Evolutionary conservation across 768 basidiomycete genomes (phyloP).

Genomic region (Megacollybia marginata): DNA sequence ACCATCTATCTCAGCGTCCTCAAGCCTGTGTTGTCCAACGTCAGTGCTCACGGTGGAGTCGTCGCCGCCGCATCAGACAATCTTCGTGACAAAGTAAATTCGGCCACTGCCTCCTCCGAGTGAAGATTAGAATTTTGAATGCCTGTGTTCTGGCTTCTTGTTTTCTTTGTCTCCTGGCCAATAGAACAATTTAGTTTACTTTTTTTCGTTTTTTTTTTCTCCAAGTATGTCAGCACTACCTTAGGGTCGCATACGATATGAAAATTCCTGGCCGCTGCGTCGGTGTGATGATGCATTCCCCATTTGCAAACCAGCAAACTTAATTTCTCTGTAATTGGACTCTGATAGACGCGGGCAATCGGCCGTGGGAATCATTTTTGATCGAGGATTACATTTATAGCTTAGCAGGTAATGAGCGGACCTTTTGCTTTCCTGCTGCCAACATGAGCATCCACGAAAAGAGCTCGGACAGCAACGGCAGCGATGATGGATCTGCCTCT

Average conservation of each 20-base stretch:
- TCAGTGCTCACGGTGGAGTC: slow-evolving; percentile 13
- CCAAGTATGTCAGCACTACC: too few relatives aligned
- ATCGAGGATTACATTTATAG: background rate
- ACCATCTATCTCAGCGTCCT: slow-evolving; percentile 67
- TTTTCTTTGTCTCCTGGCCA: background rate
- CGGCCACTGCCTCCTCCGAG: background rate
- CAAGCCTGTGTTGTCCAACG: slow-evolving; percentile 72
- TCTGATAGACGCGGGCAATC: too few relatives aligned
- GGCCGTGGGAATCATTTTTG: too few relatives aligned
- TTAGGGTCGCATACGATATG: too few relatives aligned
- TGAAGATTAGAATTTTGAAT: background rate
- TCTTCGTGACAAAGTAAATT: background rate
- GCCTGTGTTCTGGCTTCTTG: background rate
- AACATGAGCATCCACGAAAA: slow-evolving; percentile 2
- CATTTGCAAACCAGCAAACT: too few relatives aligned
- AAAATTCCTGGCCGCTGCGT: too few relatives aligned
- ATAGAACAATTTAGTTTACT: background rate
- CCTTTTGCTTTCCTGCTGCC: background rate
- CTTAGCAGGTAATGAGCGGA: background rate
- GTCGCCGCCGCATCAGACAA: background rate
- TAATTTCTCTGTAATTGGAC: too few relatives aligned
- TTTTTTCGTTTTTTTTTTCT: background rate
- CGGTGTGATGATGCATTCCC: too few relatives aligned
- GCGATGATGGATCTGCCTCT: slow-evolving; percentile 9
- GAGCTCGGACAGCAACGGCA: slow-evolving; percentile 3